These are phyloP conservation scores for Miscanthus sacchariflorus DNA, from an alignment of 202 grass and related monocot genomes.

Conservation along the genomic window DNA sequence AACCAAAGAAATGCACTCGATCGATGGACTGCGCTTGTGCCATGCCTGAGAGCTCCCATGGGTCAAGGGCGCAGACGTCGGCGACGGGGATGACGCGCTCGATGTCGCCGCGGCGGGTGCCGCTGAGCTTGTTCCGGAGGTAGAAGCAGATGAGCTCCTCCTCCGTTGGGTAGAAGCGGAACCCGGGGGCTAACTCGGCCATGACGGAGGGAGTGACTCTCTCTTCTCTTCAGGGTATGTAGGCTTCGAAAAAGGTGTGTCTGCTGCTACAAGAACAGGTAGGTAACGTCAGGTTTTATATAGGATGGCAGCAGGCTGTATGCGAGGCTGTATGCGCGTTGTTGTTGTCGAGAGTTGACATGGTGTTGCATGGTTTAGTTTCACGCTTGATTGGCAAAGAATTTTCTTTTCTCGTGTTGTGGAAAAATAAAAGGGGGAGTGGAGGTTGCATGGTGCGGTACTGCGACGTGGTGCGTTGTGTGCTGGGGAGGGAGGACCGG, in stretches of 20 bases:
- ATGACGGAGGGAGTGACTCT: constrained; percentile 26
- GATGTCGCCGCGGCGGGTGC: constrained; percentile 50
- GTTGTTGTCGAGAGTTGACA: constrained; percentile 26
- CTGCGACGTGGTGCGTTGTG: background rate
- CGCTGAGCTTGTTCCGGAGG: constrained; percentile 75
- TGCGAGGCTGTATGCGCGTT: constrained; percentile 28
- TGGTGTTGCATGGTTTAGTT: background rate
- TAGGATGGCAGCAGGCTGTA: background rate
- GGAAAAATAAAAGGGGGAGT: constrained; percentile 6
- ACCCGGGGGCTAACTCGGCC: constrained; percentile 58
- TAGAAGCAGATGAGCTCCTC: constrained; percentile 90
- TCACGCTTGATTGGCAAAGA: constrained; percentile 1
- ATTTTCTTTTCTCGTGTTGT: constrained; percentile 24
- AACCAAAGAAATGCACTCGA: background rate
- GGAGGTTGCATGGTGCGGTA: constrained; percentile 29
- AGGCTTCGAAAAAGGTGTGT: background rate
- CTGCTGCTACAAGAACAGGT: constrained; percentile 24
- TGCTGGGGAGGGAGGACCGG: constrained; percentile 2
- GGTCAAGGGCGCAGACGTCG: constrained; percentile 72
- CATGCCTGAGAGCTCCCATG: constrained; percentile 66
- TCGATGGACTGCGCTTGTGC: too few species aligned
- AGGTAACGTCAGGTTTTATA: constrained; percentile 43
- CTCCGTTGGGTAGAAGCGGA: constrained; percentile 88
- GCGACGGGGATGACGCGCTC: constrained; percentile 74
- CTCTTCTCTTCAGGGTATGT: background rate